Evolutionary conservation across 2,329 filamentous ascomycete genomes (phyloP), one percentile per base, ranked within the genome.

Genomic region (Aureobasidium sp.): DNA sequence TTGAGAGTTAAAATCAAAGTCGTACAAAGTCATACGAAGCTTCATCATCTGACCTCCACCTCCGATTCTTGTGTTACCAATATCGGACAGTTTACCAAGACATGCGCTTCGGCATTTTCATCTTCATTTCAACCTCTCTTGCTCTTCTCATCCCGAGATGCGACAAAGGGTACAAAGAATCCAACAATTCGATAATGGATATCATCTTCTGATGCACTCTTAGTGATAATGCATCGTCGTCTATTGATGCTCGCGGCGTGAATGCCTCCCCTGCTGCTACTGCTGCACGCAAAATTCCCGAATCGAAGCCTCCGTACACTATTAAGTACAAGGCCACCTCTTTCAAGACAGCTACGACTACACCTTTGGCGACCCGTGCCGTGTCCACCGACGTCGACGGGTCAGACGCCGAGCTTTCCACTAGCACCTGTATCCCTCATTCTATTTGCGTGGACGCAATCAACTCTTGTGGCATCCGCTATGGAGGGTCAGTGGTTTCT

Each of bases 361-460:
- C 47, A n/a, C 37, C 57, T 36, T 27, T 50, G 17, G 46, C 57
- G 13, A 51, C 47, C 17, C 57, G 41, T 27, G 39, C 32, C 4
- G 37, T 44, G 26, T 24, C 52, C 4, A 44, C 27, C 17, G 37
- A 39, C 6, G 13, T n/a, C 20, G 34, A 39, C 0, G 15, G 15
- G 5, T 2, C n/a, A 5, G 43, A 32, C 24, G 24, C 10, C 5
- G n/a, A 13, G 15, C 27, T 29, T 5, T 34, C 47, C 1, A 34
- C 29, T 12, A 34, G 47, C 29, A 50, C 4, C 17, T 61, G 57
- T 17, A 26, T 12, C 3, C 57, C 57, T 12, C 27, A 44, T n/a
- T 61, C 57, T 17, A 61, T 61, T n/a, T 61, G 57, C 13, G 57
- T 47, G n/a, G 57, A 61, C 39, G 37, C 34, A 12, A 51, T 51